These are phyloP conservation scores for Epicoccum sorghinum DNA, from an alignment of 2,329 filamentous ascomycete species.

Conservation along the genomic window DNA sequence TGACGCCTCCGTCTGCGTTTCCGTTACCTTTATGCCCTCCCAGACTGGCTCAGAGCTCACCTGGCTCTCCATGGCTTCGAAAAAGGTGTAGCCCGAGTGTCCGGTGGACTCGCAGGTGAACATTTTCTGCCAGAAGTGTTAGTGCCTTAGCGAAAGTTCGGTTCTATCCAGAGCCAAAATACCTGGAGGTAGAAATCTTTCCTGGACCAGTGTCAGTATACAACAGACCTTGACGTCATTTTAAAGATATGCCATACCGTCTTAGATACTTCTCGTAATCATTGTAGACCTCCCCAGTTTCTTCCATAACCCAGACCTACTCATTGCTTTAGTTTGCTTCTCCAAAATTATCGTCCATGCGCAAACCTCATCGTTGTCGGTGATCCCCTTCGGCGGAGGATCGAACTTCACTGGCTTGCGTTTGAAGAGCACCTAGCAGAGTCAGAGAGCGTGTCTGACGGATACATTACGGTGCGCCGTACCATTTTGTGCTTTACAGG, in stretches of 20 bases:
- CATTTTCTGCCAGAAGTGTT: conserved; percentile 63
- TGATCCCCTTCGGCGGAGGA: conserved; percentile 71
- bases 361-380: conserved; percentile 83
- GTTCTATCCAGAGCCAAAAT: conserved; percentile 21
- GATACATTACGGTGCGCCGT: background rate
- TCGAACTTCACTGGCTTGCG: conserved; percentile 90
- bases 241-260: conserved; percentile 63
- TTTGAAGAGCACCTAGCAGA: conserved; percentile 84
- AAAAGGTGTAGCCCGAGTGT: conserved; percentile 88
- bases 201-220: conserved; percentile 54
- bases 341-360: background rate
- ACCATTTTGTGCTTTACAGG: conserved; percentile 42
- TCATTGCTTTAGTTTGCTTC: conserved; percentile 31
- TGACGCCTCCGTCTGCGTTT: conserved; percentile 65
- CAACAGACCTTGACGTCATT: conserved; percentile 28
- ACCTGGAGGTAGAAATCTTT: conserved; percentile 95
- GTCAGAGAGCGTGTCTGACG: conserved; percentile 21
- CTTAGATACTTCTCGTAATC: conserved; percentile 87
- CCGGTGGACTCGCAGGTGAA: conserved; percentile 98
- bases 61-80: conserved; percentile 90
- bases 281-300: conserved; percentile 88
- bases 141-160: conserved; percentile 3
- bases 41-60: conserved; percentile 59
- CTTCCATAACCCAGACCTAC: conserved; percentile 88
- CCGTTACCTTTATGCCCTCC: conserved; percentile 38